These are phyloP conservation scores for Pyrrhoderma lamaoense DNA, from an alignment of 1,284 basidiomycete species.

Conservation along the genomic window DNA sequence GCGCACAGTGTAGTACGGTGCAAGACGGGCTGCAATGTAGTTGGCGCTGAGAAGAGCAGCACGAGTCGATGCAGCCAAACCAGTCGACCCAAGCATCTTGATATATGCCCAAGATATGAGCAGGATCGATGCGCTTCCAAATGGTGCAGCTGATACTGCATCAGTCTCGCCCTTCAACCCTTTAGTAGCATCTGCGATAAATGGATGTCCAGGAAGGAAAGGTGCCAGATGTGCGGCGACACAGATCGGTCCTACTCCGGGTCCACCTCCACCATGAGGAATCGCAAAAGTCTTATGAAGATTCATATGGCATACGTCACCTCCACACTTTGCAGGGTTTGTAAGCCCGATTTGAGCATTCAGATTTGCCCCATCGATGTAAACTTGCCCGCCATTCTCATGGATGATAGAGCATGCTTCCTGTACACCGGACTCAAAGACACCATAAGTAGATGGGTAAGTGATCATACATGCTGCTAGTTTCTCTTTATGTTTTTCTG, in stretches of 20 bases:
- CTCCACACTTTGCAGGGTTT: slow-evolving; percentile 92
- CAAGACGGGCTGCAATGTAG: slow-evolving; percentile 89
- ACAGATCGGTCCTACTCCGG: slow-evolving; percentile 94
- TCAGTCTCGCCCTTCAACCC: slow-evolving; percentile 68
- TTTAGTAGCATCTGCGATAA: slow-evolving; percentile 42
- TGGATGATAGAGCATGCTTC: slow-evolving; percentile 94
- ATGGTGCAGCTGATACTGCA: slow-evolving; percentile 89
- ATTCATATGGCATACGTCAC: slow-evolving; percentile 97
- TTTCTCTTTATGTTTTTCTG: slow-evolving; percentile 85
- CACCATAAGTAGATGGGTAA: slow-evolving; percentile 94
- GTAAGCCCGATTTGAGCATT: slow-evolving; percentile 96
- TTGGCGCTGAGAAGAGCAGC: slow-evolving; percentile 91
- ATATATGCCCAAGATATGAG: slow-evolving; percentile 98
- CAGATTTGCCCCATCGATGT: slow-evolving; percentile 92
- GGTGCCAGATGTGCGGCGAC: slow-evolving; percentile 89
- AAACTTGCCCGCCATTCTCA: slow-evolving; percentile 94
- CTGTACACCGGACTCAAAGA: slow-evolving; percentile 90
- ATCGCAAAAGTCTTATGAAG: slow-evolving; percentile 95
- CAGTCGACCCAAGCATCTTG: slow-evolving; percentile 93
- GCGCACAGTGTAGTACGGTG: slow-evolving; percentile 80
- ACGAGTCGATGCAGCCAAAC: slow-evolving; percentile 80
- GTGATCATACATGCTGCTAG: slow-evolving; percentile 97
- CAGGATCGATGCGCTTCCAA: slow-evolving; percentile 90
- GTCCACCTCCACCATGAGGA: slow-evolving; percentile 96
- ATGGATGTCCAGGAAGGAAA: slow-evolving; percentile 90